Conservation (phyloP, 2,329 filamentous ascomycete genomes). For the Microdochium paspali region DNA sequence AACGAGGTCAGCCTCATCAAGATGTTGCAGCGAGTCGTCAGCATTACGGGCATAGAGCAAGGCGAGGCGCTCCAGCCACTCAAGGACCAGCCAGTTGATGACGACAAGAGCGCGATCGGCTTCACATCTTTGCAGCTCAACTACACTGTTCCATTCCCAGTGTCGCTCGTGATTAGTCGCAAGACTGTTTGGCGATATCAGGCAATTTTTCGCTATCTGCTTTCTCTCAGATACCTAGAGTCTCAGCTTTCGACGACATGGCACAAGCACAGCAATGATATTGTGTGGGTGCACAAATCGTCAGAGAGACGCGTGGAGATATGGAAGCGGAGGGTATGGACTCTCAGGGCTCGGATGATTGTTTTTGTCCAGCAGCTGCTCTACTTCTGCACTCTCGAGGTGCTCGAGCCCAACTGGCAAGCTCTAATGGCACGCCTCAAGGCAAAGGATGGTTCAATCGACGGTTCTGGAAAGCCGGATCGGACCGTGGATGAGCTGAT, state of each 20-base stretch:
- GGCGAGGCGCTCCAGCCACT: constrained; percentile 73
- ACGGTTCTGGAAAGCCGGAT: constrained; percentile 27
- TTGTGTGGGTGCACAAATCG: constrained; percentile 75
- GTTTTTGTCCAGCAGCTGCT: constrained; percentile 94
- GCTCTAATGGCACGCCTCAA: constrained; percentile 82
- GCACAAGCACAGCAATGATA: constrained; percentile 77
- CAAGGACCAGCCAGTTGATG: constrained; percentile 57
- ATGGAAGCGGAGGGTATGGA: constrained; percentile 92
- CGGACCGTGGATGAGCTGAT: constrained; percentile 94
- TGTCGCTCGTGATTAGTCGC: constrained; percentile 89
- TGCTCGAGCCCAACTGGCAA: constrained; percentile 97
- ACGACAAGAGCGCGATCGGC: constrained; percentile 78
- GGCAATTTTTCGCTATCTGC: constrained; percentile 85
- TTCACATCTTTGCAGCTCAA: constrained; percentile 92
- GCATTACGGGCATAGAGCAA: constrained; percentile 90
- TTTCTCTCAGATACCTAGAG: constrained; percentile 84
- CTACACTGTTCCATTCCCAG: constrained; percentile 87
- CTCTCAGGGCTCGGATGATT: constrained; percentile 84
- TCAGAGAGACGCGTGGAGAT: constrained; percentile 66
- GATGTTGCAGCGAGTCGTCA: constrained; percentile 91
- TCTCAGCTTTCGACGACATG: constrained; percentile 78
- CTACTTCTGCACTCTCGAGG: constrained; percentile 94
- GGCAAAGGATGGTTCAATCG: constrained; percentile 40
- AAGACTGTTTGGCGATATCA: constrained; percentile 98
- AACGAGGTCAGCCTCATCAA: constrained; percentile 90